Evolutionary conservation across 2,329 filamentous ascomycete species (phyloP).

Genomic region (Ambrosiella beaveri): DNA sequence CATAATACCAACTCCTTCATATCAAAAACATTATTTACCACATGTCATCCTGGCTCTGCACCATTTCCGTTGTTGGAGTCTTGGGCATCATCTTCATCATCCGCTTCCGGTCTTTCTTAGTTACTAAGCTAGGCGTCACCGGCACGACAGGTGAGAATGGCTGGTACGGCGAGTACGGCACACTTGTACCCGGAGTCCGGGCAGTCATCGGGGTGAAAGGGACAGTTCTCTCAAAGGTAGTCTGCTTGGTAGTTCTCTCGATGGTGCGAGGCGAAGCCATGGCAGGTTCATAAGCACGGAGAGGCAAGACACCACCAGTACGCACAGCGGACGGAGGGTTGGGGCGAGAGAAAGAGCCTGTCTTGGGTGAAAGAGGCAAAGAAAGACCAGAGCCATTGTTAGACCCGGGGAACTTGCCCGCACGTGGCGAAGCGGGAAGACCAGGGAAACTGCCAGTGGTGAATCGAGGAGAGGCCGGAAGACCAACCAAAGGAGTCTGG

Average conservation of each 20-base stretch:
- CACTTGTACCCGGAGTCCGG: constrained; percentile 43
- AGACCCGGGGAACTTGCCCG: neutral
- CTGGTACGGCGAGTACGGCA: constrained; percentile 65
- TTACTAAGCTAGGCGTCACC: constrained; percentile 59
- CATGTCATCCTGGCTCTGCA: constrained; percentile 42
- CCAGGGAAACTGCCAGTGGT: constrained; percentile 21
- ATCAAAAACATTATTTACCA: constrained; percentile 31
- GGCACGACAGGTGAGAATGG: constrained; percentile 60
- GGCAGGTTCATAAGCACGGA: constrained; percentile 44
- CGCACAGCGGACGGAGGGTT: constrained; percentile 38
- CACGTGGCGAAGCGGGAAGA: constrained; percentile 12
- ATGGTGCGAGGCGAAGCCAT: constrained; percentile 32
- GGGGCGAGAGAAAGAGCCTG: constrained; percentile 31
- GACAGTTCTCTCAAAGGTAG: constrained; percentile 40
- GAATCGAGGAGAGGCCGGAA: constrained; percentile 21
- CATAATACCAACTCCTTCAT: neutral
- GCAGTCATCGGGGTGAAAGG: constrained; percentile 39
- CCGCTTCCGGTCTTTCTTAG: constrained; percentile 50
- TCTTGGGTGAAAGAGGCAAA: constrained; percentile 29
- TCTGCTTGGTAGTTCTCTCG: constrained; percentile 40
- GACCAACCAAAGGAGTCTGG: constrained; percentile 31
- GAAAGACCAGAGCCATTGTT: constrained; percentile 14
- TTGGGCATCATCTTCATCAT: constrained; percentile 47
- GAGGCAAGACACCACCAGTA: constrained; percentile 38
- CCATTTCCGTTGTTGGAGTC: constrained; percentile 45